Percentiles rank a stretch among this genome's conserved stretches.
Conservation (phyloP, 495 filamentous ascomycete species). For the Daldinia grandis region DNA sequence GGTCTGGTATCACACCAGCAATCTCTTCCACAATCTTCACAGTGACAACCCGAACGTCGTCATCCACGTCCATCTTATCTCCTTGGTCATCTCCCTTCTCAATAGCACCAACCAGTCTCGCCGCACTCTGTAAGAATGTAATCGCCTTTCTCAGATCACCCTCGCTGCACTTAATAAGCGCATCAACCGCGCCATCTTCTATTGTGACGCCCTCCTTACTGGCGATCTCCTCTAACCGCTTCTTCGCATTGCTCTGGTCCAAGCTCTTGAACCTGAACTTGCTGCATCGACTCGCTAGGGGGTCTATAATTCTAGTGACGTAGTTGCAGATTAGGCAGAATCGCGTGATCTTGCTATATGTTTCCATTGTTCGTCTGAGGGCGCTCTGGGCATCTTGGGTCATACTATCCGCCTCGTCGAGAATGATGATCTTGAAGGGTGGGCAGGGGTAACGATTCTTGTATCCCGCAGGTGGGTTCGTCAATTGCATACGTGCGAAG, state of each 20-base stretch:
- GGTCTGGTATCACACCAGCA: slow-evolving; percentile 87
- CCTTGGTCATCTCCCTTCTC: slow-evolving; percentile 54
- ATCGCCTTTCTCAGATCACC: slow-evolving; percentile 96
- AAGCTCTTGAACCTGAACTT: slow-evolving; percentile 99
- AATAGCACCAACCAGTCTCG: slow-evolving; percentile 74
- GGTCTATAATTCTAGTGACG: slow-evolving; percentile 97
- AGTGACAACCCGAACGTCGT: slow-evolving; percentile 67
- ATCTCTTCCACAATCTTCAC: slow-evolving; percentile 89
- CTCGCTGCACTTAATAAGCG: slow-evolving; percentile 85
- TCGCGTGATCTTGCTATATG: slow-evolving; percentile 92
- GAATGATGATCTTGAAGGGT: slow-evolving; percentile 97
- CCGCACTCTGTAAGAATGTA: slow-evolving; percentile 92
- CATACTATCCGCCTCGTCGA: slow-evolving; percentile 98
- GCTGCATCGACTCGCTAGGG: slow-evolving; percentile 87
- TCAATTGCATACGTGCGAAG: slow-evolving; percentile 93
- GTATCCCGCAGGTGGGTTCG: slow-evolving; percentile 75
- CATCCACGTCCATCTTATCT: slow-evolving; percentile 67
- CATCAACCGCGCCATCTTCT: slow-evolving; percentile 80
- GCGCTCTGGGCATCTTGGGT: slow-evolving; percentile 97
- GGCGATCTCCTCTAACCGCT: slow-evolving; percentile 82
- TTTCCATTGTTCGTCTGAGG: slow-evolving; percentile 95
- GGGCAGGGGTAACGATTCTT: slow-evolving; percentile 86
- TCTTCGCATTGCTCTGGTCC: slow-evolving; percentile 80
- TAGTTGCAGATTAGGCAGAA: slow-evolving; percentile 99
- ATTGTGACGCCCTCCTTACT: slow-evolving; percentile 74